Evolutionary conservation across 306 rosid species (phyloP), one percentile per base, ranked within the genome.

Genomic region (Arachis hypogaea): DNA sequence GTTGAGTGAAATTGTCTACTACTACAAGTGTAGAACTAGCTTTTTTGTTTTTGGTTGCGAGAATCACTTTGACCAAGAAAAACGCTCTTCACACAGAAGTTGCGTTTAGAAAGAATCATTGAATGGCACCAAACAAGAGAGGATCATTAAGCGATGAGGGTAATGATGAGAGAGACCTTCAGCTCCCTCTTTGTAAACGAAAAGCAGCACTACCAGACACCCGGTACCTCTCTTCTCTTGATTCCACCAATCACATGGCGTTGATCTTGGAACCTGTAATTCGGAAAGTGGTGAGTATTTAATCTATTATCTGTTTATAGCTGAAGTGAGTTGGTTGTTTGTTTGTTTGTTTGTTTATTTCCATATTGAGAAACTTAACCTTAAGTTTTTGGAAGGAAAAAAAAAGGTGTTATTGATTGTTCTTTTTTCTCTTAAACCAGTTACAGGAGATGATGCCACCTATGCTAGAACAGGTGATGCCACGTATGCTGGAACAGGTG

Each of bases 51-150:
- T 47, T 10, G 12, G 5, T 47, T 47, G 10, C 12, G 0, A 3
- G n/a, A 33, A 33, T 33, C 38, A 33, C 4, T 33, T 33, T 33
- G 38, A 33, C 38, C 38, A 2, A 33, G 0, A 33, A 33, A 4
- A 33, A 33, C 0, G 0, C 38, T 33, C 38, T 22, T 22, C 28
- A 22, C 28, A 22, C 28, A 22, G 28, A 22, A 22, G 1, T 22
- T 22, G 28, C 28, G 28, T 22, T 22, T 22, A 22, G 28, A 22
- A 22, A 22, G 28, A 0, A 22, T 22, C 28, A 22, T 0, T 33
- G 38, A 33, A 33, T 47, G 96, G 86, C 73, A 12, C 9, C 58
- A 0, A 89, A 33, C 38, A 33, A 89, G 40, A 80, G 86, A 80
- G 33, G 11, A 1, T 44, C 49, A 66, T 38, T 61, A 5, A 44